A percentile compares a stretch with the other conserved stretches of the same genome.
Evolutionary conservation across 768 basidiomycete genomes (phyloP).

Genomic region (Panaeolus papilionaceus): DNA sequence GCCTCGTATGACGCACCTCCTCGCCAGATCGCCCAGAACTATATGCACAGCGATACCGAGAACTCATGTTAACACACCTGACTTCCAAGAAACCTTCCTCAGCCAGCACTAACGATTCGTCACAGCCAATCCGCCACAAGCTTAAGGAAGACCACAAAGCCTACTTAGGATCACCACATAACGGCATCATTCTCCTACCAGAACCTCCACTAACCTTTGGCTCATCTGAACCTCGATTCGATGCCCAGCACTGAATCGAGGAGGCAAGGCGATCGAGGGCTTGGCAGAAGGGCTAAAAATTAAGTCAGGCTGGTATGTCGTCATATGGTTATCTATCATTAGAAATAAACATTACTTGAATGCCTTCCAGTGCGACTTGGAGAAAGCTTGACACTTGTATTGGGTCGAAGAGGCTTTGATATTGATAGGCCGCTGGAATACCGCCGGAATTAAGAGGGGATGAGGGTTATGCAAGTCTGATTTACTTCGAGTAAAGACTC

Average conservation of each 20-base stretch:
- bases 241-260: not conserved
- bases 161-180: slow-evolving; percentile 1
- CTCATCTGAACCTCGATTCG: slow-evolving; percentile 1
- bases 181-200: not conserved
- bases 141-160: not conserved
- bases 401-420: not conserved
- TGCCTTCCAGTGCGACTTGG: not conserved
- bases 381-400: not conserved
- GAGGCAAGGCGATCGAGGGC: not conserved
- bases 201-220: not conserved
- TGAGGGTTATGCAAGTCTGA: not conserved
- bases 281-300: not conserved
- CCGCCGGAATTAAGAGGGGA: slow-evolving; percentile 2
- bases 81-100: not conserved
- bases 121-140: not conserved
- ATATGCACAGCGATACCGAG: not conserved
- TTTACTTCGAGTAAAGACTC: not conserved
- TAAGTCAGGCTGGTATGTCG: not conserved
- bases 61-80: not conserved
- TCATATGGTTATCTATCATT: not conserved
- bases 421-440: not conserved
- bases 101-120: not conserved
- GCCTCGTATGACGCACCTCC: not conserved
- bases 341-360: not conserved
- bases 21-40: slow-evolving; percentile 6